Evolutionary conservation across 345 rosid species (phyloP).

Genomic region (Arabidopsis arenosa): DNA sequence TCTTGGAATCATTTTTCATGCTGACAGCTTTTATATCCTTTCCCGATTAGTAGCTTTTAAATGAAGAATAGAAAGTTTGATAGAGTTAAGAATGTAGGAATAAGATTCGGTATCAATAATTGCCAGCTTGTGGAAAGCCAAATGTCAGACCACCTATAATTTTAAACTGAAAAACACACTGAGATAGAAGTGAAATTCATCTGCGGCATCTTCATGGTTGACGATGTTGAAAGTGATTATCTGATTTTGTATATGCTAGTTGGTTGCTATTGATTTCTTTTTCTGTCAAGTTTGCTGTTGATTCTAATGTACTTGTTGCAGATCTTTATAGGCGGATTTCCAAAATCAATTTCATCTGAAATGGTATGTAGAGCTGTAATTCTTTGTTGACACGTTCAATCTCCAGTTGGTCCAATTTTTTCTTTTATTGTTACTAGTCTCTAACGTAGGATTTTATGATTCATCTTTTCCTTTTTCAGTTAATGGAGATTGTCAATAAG

Average conservation of each 20-base stretch:
- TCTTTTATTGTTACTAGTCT: neutral
- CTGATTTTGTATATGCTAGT: constrained; percentile 22
- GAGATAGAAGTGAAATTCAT: constrained; percentile 6
- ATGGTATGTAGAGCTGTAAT: constrained; percentile 62
- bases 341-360: constrained; percentile 69
- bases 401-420: neutral
- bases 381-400: constrained; percentile 15
- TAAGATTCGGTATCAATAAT: too few species aligned
- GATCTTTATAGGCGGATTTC: constrained; percentile 91
- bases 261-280: constrained; percentile 4
- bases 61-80: too few species aligned
- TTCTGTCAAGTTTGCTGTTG: constrained; percentile 37
- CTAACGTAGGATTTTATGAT: constrained; percentile 7
- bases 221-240: constrained; percentile 9
- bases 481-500: constrained; percentile 73
- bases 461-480: constrained; percentile 54
- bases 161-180: neutral
- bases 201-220: constrained; percentile 7
- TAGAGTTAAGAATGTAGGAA: too few species aligned
- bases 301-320: constrained; percentile 51
- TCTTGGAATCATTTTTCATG: too few species aligned
- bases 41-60: too few species aligned
- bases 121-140: too few species aligned
- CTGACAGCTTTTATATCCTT: too few species aligned
- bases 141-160: too few species aligned